Evolutionary conservation across 1,139 yeast genomes (phyloP).

Genomic region (Suhomyces ambrosiae): DNA sequence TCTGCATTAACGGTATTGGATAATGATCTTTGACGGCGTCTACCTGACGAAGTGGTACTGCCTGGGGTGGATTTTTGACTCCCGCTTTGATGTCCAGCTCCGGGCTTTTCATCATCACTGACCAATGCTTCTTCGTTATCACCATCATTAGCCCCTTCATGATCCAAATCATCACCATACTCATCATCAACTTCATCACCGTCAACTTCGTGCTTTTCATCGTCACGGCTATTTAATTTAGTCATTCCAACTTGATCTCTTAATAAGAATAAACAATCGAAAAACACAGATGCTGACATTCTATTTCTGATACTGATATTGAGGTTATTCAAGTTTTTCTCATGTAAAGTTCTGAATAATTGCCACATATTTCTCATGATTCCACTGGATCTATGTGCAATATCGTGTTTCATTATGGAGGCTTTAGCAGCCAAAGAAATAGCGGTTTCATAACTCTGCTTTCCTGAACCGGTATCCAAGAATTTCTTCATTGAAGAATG

Average conservation of each 20-base stretch:
- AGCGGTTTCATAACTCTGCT: constrained; percentile 68
- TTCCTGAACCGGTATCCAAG: constrained; percentile 73
- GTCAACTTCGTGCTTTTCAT: constrained; percentile 19
- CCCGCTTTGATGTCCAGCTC: constrained; percentile 16
- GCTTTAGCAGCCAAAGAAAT: constrained; percentile 73
- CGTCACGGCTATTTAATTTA: constrained; percentile 47
- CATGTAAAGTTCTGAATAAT: constrained; percentile 62
- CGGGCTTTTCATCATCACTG: constrained; percentile 29
- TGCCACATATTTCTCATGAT: constrained; percentile 96
- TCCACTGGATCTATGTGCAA: constrained; percentile 90
- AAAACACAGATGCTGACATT: constrained; percentile 90
- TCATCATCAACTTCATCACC: constrained; percentile 15
- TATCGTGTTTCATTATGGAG: constrained; percentile 85
- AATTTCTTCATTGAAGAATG: constrained; percentile 71
- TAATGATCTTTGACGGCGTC: constrained; percentile 48
- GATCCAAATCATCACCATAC: constrained; percentile 14
- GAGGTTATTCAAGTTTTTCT: constrained; percentile 37
- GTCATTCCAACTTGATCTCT: constrained; percentile 88
- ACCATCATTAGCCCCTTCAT: constrained; percentile 25
- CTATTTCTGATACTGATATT: constrained; percentile 71
- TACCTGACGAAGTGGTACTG: constrained; percentile 33
- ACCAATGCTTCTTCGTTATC: constrained; percentile 29
- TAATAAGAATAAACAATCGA: constrained; percentile 82
- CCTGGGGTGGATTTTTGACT: constrained; percentile 45
- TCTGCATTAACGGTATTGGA: constrained; percentile 64